A percentile compares a stretch with the other conserved stretches of the same genome.
Conservation (phyloP, 768 basidiomycete species). For the Aureoboletus auriporus region DNA sequence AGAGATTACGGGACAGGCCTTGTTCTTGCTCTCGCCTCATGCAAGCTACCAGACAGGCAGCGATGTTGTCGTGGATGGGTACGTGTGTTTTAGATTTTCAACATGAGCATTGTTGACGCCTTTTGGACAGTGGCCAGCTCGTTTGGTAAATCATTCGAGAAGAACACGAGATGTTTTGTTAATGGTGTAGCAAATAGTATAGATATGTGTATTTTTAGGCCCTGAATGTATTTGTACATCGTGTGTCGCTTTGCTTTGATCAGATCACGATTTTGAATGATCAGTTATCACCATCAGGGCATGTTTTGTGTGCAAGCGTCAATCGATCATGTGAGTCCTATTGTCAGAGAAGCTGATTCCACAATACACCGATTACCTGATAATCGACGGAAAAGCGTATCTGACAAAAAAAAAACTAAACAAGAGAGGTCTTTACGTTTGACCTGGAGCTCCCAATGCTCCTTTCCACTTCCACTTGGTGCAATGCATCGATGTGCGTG, state of each 20-base stretch:
- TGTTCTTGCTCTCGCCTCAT: constrained; percentile 50
- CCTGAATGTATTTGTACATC: background rate
- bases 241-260: no score
- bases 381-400: no score
- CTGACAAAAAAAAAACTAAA: no score
- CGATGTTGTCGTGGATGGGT: constrained; percentile 58
- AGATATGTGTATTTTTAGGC: background rate
- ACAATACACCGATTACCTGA: no score
- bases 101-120: background rate
- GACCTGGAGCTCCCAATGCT: background rate
- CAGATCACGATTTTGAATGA: no score
- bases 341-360: no score
- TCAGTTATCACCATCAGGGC: no score
- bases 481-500: background rate
- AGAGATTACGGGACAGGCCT: constrained; percentile 54
- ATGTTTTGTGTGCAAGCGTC: no score
- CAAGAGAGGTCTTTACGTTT: no score
- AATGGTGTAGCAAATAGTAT: background rate
- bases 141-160: constrained; percentile 21
- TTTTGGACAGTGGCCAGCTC: constrained; percentile 20
- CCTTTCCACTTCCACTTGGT: background rate
- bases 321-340: no score
- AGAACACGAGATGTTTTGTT: no score
- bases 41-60: constrained; percentile 56
- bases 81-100: constrained; percentile 13